Conservation (phyloP, 495 filamentous ascomycete species). For the Choiromyces venosus region DNA sequence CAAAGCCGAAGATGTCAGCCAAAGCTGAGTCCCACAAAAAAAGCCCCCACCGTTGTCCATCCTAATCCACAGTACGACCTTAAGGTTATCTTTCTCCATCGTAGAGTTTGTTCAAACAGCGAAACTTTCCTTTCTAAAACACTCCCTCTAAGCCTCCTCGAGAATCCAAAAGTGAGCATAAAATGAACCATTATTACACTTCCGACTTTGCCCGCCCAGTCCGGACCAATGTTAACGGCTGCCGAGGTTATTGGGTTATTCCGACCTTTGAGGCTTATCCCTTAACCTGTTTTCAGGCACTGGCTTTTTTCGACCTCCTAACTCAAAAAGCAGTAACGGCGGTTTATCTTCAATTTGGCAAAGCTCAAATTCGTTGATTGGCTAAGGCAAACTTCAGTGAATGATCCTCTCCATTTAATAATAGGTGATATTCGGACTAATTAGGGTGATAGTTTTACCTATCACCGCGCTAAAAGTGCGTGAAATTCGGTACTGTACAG, state of each 20-base stretch:
- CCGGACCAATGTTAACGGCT: background rate
- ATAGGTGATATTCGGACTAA: too few species aligned
- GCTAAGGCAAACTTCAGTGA: too few species aligned
- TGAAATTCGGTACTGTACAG: too few species aligned
- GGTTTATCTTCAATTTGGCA: too few species aligned
- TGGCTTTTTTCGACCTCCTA: too few species aligned
- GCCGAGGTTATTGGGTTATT: background rate
- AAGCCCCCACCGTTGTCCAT: background rate
- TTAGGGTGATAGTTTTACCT: too few species aligned
- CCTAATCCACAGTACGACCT: background rate
- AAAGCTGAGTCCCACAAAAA: background rate
- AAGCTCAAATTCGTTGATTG: too few species aligned
- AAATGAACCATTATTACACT: background rate
- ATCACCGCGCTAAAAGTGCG: too few species aligned
- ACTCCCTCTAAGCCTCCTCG: background rate
- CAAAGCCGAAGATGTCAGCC: background rate
- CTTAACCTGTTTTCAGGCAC: too few species aligned
- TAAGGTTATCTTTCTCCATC: background rate
- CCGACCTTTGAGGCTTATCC: background rate
- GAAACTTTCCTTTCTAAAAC: background rate
- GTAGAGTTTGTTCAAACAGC: background rate
- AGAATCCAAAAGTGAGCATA: background rate
- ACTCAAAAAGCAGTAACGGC: too few species aligned
- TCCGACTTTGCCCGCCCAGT: background rate
- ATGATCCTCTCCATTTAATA: too few species aligned